Evolutionary conservation across 768 basidiomycete genomes (phyloP).

Genomic region (Panaeolus cyanescens): DNA sequence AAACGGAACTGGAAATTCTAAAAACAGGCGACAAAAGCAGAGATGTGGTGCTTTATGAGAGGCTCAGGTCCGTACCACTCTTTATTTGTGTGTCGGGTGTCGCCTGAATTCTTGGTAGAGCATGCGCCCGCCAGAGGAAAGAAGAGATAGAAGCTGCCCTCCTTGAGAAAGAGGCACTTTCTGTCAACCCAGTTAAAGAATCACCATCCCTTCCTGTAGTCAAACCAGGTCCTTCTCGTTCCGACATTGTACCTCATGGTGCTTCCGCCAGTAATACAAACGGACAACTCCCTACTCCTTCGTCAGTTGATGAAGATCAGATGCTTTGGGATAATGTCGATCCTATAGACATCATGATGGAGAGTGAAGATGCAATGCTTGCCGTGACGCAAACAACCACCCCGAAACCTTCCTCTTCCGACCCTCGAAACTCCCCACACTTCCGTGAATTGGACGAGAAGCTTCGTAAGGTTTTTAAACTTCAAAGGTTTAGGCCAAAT

Average conservation of each 20-base stretch:
- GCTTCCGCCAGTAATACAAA: background rate
- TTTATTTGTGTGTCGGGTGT: background rate
- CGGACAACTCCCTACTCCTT: background rate
- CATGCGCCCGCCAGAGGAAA: conserved; percentile 13
- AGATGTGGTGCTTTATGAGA: conserved; percentile 45
- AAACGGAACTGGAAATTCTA: conserved; percentile 25
- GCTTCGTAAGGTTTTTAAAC: conserved; percentile 60
- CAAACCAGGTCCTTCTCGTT: background rate
- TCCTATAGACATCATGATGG: conserved; percentile 31
- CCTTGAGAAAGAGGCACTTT: too few species aligned
- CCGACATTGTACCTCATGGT: background rate
- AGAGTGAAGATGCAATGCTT: conserved; percentile 18
- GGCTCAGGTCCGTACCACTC: conserved; percentile 34
- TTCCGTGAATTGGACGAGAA: conserved; percentile 55
- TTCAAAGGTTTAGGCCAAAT: conserved; percentile 73
- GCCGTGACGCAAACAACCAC: conserved; percentile 4
- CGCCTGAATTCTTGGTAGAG: conserved; percentile 7
- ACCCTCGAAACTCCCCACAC: conserved; percentile 19
- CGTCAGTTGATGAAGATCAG: background rate
- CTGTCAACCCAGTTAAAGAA: conserved; percentile 17
- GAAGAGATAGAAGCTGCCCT: conserved; percentile 9
- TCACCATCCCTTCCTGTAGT: conserved; percentile 11
- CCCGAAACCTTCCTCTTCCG: background rate
- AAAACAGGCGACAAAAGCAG: conserved; percentile 20
- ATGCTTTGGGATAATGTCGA: background rate